A percentile compares a stretch with the other conserved stretches of the same genome.
These are phyloP conservation scores for Solanum chacoense DNA, from an alignment of 305 asterid genomes.

Conservation along the genomic window DNA sequence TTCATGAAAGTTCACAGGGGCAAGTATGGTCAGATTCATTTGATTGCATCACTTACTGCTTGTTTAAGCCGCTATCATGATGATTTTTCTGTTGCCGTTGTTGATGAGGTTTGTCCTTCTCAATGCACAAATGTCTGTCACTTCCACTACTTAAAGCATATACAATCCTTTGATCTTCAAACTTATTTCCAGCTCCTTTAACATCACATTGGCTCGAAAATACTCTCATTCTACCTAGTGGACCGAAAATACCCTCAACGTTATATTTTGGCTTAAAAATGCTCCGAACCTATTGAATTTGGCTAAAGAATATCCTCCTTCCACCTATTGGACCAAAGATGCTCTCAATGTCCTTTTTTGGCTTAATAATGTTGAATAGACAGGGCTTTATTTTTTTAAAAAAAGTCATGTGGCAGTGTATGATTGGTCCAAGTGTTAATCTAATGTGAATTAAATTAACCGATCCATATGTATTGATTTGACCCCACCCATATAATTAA, in stretches of 20 bases:
- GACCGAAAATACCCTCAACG: background rate
- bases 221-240: background rate
- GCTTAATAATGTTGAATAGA: background rate
- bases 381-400: background rate
- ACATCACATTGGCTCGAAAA: background rate
- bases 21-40: conserved; percentile 95
- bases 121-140: background rate
- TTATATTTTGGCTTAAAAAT: background rate
- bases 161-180: background rate
- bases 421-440: background rate
- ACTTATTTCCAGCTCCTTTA: background rate
- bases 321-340: background rate
- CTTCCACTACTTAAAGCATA: background rate
- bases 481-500: background rate
- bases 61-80: conserved; percentile 94
- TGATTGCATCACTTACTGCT: conserved; percentile 95
- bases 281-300: background rate
- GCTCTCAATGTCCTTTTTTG: background rate
- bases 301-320: background rate
- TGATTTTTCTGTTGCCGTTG: conserved; percentile 86
- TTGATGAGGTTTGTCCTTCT: conserved; percentile 78
- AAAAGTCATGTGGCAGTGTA: background rate
- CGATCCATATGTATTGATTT: background rate
- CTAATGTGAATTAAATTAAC: background rate
- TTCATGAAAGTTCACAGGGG: conserved; percentile 98